Evolutionary conservation across 2,329 filamentous ascomycete species (phyloP).

Genomic region (Aspergillus texensis): DNA sequence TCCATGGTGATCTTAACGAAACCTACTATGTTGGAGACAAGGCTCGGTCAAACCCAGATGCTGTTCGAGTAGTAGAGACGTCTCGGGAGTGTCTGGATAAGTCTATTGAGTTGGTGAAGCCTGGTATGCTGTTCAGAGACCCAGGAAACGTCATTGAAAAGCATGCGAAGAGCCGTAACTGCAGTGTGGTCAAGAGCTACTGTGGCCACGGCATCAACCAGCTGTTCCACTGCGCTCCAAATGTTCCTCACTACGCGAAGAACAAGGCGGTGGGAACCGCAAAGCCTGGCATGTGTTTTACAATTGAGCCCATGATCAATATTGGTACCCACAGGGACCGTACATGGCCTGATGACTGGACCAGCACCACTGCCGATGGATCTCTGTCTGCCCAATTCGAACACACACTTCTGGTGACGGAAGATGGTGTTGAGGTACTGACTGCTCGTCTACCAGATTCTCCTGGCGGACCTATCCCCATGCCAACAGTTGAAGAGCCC

Average conservation of each 20-base stretch:
- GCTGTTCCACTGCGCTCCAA: conserved; percentile 90
- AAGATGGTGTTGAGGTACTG: conserved; percentile 78
- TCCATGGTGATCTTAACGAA: conserved; percentile 96
- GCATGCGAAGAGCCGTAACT: conserved; percentile 80
- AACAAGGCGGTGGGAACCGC: conserved; percentile 96
- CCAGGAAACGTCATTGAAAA: conserved; percentile 96
- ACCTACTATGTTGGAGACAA: conserved; percentile 97
- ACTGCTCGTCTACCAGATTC: conserved; percentile 74
- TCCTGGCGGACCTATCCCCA: conserved; percentile 71
- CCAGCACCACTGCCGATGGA: conserved; percentile 88
- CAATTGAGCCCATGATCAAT: conserved; percentile 98
- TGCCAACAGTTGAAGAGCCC: conserved; percentile 47
- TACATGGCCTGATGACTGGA: conserved; percentile 99
- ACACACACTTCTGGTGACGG: conserved; percentile 81
- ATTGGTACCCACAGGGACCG: conserved; percentile 87
- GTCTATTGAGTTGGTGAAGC: conserved; percentile 89
- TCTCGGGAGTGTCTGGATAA: conserved; percentile 87
- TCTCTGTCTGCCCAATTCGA: conserved; percentile 93
- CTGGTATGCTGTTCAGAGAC: conserved; percentile 87
- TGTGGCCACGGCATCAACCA: conserved; percentile 95
- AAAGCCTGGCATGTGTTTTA: conserved; percentile 97
- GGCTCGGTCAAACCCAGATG: conserved; percentile 79
- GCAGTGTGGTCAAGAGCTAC: conserved; percentile 92
- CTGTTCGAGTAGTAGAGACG: conserved; percentile 87
- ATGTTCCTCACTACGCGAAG: conserved; percentile 95